Evolutionary conservation across 805 yeast species (phyloP).

Genomic region (Hermanozyma aechmeae): DNA sequence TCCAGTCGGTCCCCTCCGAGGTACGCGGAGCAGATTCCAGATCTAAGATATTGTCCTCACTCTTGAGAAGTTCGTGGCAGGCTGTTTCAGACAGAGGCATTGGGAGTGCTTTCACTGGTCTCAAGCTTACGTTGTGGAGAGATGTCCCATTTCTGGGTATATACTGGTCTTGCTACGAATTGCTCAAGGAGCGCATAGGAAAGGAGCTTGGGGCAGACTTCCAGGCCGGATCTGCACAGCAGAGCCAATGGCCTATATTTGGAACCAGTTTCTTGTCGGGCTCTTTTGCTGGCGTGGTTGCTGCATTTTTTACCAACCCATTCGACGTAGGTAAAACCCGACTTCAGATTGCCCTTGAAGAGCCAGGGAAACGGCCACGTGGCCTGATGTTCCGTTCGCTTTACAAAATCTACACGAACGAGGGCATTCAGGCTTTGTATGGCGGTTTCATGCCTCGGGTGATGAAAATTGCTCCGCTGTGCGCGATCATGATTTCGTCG

Average conservation of each 20-base stretch:
- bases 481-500: conserved; percentile 96
- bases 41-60: conserved; percentile 29
- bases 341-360: conserved; percentile 51
- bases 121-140: conserved; percentile 85
- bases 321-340: conserved; percentile 97
- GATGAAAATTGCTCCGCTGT: conserved; percentile 89
- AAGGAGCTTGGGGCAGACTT: conserved; percentile 14
- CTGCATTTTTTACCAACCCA: conserved; percentile 86
- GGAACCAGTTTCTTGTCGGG: conserved; percentile 70
- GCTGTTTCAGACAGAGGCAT: conserved; percentile 52
- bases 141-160: conserved; percentile 96
- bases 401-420: conserved; percentile 50
- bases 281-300: conserved; percentile 71
- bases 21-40: conserved; percentile 10
- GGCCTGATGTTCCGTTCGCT: conserved; percentile 64
- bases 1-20: conserved; percentile 73
- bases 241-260: conserved; percentile 38
- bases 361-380: conserved; percentile 11
- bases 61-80: conserved; percentile 42
- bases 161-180: conserved; percentile 85
- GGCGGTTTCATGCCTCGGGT: conserved; percentile 83
- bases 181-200: conserved; percentile 21
- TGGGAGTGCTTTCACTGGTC: conserved; percentile 67
- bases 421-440: conserved; percentile 79
- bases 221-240: conserved; percentile 3